phyloP scores from a whole-genome alignment of 805 yeast species.

The Cyberlindnera xishuangbannaensis region DNA sequence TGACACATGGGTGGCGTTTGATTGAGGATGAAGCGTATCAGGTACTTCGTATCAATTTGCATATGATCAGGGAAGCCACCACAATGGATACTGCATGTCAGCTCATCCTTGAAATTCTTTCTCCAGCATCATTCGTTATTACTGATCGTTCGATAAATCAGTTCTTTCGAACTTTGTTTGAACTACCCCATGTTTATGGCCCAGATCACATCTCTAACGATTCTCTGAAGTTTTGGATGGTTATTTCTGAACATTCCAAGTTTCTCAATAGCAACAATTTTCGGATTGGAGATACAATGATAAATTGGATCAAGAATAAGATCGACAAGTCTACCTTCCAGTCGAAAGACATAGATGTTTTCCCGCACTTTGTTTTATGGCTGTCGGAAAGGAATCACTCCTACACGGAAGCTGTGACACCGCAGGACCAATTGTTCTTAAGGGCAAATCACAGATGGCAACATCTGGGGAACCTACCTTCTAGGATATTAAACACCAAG shows the following conservation, averaged over 20 bases:
- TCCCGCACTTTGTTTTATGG: conserved; percentile 41
- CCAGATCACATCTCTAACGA: conserved; percentile 44
- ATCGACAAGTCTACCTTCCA: conserved; percentile 1
- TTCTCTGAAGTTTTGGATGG: conserved; percentile 50
- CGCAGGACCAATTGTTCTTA: conserved; percentile 7
- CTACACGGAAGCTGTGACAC: background rate
- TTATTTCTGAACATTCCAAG: conserved; percentile 32
- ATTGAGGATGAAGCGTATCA: conserved; percentile 15
- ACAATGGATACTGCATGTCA: conserved; percentile 24
- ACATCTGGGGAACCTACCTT: conserved; percentile 2
- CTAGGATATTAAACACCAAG: conserved; percentile 7
- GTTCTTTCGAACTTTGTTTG: conserved; percentile 45
- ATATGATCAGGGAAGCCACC: conserved; percentile 25
- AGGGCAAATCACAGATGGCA: conserved; percentile 10
- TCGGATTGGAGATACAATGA: conserved; percentile 29
- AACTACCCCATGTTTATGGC: conserved; percentile 55
- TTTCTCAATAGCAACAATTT: conserved; percentile 27
- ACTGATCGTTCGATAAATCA: conserved; percentile 37
- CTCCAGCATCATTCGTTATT: conserved; percentile 5
- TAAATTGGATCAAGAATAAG: conserved; percentile 47
- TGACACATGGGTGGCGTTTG: conserved; percentile 19
- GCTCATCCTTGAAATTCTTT: conserved; percentile 18
- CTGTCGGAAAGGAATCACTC: conserved; percentile 25
- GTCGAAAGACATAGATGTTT: conserved; percentile 4
- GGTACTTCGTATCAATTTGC: conserved; percentile 28